Conservation (phyloP, 176 grass and related monocot species). For the Coix lacrymajobi region DNA sequence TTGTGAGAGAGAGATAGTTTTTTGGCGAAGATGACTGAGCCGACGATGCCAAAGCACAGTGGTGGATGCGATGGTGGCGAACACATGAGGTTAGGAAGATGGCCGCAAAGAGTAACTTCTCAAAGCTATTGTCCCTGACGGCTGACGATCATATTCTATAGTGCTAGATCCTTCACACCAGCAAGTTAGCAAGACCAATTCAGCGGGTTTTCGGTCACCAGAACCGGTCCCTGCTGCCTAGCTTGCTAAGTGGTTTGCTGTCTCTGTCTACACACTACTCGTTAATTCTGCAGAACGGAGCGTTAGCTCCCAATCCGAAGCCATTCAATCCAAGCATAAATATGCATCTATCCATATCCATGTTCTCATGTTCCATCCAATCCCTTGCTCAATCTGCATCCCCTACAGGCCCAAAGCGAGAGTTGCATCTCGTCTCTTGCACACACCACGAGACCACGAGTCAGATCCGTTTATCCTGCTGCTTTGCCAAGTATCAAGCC, state of each 20-base stretch:
- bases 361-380: background rate
- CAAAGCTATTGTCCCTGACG: too few relatives aligned
- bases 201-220: background rate
- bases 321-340: slow-evolving; percentile 21
- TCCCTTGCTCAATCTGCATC: background rate
- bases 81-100: too few relatives aligned
- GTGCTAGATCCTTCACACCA: too few relatives aligned
- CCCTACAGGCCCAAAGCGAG: slow-evolving; percentile 9
- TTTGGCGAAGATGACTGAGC: too few relatives aligned
- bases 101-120: too few relatives aligned
- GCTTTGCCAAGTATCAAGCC: slow-evolving; percentile 2
- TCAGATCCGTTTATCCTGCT: slow-evolving; percentile 25
- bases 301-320: slow-evolving; percentile 19
- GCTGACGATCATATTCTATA: too few relatives aligned
- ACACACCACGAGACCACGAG: background rate
- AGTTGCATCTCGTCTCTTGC: background rate
- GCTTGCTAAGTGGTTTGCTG: background rate
- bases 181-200: too few relatives aligned
- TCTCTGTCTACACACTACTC: background rate
- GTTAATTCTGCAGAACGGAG: background rate
- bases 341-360: background rate
- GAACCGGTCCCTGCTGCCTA: background rate
- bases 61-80: too few relatives aligned
- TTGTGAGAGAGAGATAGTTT: too few relatives aligned
- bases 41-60: too few relatives aligned